phyloP scores from a whole-genome alignment of 805 yeast species.

The Yarrowia hollandica region DNA sequence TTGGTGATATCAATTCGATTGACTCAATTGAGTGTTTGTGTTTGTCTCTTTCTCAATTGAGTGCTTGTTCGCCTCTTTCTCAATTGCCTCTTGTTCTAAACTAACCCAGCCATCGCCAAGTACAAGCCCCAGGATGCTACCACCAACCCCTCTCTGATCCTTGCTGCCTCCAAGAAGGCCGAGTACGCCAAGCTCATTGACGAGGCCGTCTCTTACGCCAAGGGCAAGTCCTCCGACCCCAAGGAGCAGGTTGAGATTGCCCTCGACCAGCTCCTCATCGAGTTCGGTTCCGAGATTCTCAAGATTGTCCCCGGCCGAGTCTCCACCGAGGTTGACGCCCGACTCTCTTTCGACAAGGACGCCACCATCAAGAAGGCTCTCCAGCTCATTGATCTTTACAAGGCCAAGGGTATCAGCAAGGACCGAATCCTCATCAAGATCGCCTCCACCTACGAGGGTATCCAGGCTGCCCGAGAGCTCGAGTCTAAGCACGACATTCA shows the following conservation, averaged over 20 bases:
- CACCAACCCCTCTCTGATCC: constrained; percentile 95
- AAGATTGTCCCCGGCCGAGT: constrained; percentile 98
- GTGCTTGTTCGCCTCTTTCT: not conserved
- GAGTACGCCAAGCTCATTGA: constrained; percentile 89
- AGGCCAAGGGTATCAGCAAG: constrained; percentile 78
- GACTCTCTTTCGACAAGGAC: constrained; percentile 92
- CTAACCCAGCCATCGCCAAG: constrained; percentile 69
- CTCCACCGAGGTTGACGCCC: constrained; percentile 98
- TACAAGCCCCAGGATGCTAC: constrained; percentile 99
- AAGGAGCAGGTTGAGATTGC: constrained; percentile 75
- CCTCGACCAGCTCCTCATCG: constrained; percentile 88
- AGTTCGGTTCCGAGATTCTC: constrained; percentile 92
- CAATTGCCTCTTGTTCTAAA: not conserved
- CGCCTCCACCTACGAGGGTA: constrained; percentile 99
- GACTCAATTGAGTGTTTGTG: not conserved
- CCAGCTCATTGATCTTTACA: constrained; percentile 83
- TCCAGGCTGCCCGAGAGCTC: constrained; percentile 95
- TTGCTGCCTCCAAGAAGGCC: constrained; percentile 90
- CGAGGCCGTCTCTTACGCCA: constrained; percentile 84
- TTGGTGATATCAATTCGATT: too few species aligned
- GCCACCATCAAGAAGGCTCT: constrained; percentile 93
- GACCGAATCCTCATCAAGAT: constrained; percentile 93
- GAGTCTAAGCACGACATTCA: constrained; percentile 89
- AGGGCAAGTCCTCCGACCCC: constrained; percentile 46
- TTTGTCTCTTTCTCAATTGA: not conserved